Base-by-base conservation (phyloP, 306 rosid genomes). In the Coriaria nepalensis region DNA sequence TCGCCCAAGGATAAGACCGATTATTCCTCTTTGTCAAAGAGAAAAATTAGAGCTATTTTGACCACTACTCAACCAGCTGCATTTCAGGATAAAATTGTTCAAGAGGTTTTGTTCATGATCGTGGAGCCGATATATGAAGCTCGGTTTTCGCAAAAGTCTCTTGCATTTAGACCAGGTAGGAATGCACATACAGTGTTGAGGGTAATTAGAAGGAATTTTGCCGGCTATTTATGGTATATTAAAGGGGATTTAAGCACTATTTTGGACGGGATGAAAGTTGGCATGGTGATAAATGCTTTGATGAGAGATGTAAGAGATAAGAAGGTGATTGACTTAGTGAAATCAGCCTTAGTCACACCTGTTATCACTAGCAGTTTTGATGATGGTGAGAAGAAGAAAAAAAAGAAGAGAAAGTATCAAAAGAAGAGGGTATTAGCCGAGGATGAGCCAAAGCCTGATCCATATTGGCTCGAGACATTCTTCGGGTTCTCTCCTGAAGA, bases 401-500 rank as follows among this genome's bases (percentile, higher is more conserved):
- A 56, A 68, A 71, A 8, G 57, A 78, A 73, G 49, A 76, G 95
- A 71, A 88, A 88, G 80, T 84, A 88, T 52, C 97, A 84, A 72
- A 88, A 88, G 77, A 88, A 88, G 74, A 74, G 84, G 65, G 93
- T 88, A 11, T 59, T 88, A 58, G 94, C 83, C 0, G 97, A 88
- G 69, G 97, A 84, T 45, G 95, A 88, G 66, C 97, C 95, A 4
- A 88, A 88, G 73, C 97, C 97, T 1, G 95, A 88, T 63, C 97
- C 97, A 5, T 88, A 88, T 74, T 84, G 97, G 97, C 59, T 88
- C 45, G 93, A 84, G 33, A 60, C 82, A 0, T 84, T 88, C 68
- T 88, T 88, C 1, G 97, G 97, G n/a, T 84, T 88, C 45, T 80
- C 87, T 0, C 97, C 95, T 0, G 90, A 81, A 74, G 97, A 84